Percentiles rank a stretch among this genome's conserved stretches.
phyloP scores from a whole-genome alignment of 495 filamentous ascomycete species.

The Venustampulla echinocandica region DNA sequence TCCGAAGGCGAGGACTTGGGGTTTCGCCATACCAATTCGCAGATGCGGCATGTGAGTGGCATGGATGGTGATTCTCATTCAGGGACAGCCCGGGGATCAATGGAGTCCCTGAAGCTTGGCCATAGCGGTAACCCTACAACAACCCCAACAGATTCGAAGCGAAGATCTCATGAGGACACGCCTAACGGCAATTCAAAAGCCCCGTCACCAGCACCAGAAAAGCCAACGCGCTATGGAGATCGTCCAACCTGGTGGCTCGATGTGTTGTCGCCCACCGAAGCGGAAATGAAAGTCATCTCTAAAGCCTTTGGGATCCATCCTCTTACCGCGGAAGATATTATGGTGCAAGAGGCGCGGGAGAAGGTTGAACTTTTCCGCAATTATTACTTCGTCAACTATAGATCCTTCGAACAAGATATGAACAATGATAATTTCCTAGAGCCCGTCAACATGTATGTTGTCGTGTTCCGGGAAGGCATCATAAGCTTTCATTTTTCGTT shows the following conservation, averaged over 20 bases:
- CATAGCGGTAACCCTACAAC: not conserved
- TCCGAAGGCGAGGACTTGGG: conserved; percentile 47
- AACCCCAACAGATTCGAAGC: conserved; percentile 2
- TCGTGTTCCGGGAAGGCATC: conserved; percentile 92
- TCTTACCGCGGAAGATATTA: conserved; percentile 89
- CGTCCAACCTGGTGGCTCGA: conserved; percentile 96
- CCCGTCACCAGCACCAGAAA: conserved; percentile 25
- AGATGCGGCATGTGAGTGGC: conserved; percentile 16
- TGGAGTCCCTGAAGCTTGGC: conserved; percentile 7
- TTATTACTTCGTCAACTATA: conserved; percentile 98
- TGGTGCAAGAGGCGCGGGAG: conserved; percentile 92
- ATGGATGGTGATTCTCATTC: conserved; percentile 18
- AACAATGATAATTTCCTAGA: conserved; percentile 83
- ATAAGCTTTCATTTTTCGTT: conserved; percentile 92
- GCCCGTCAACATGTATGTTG: conserved; percentile 94
- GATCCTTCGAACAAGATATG: conserved; percentile 89
- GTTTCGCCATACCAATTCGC: conserved; percentile 19
- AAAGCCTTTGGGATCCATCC: conserved; percentile 94
- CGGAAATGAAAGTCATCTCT: conserved; percentile 84
- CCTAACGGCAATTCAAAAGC: conserved; percentile 8
- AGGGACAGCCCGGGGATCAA: conserved; percentile 16
- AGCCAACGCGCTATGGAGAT: conserved; percentile 68
- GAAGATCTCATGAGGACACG: conserved; percentile 14
- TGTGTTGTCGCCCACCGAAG: conserved; percentile 78
- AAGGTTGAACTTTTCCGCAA: conserved; percentile 96